phyloP scores from a whole-genome alignment of 345 rosid species.

The Eucalyptus erythrocorys region DNA sequence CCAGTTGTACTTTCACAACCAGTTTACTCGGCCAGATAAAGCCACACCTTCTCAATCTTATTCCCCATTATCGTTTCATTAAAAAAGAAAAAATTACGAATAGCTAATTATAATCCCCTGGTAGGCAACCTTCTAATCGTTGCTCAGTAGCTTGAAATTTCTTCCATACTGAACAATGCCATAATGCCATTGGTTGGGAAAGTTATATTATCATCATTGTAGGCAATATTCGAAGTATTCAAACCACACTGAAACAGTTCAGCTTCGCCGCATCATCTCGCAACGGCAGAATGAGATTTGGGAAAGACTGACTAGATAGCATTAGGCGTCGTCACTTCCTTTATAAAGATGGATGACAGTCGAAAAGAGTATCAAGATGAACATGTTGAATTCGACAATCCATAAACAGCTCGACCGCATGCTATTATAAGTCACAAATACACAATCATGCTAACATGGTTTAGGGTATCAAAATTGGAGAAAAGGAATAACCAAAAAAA shows the following conservation, averaged over 20 bases:
- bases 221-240: not conserved
- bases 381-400: not conserved
- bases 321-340: not conserved
- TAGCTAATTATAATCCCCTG: not conserved
- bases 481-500: not conserved
- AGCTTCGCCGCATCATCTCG: not conserved
- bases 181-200: not conserved
- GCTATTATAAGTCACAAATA: not conserved
- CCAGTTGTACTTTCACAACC: not conserved
- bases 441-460: not conserved
- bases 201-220: not conserved
- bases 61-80: not conserved
- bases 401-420: not conserved
- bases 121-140: not conserved
- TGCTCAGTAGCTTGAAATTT: not conserved
- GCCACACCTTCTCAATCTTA: not conserved
- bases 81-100: not conserved
- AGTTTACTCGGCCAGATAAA: not conserved
- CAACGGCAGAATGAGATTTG: not conserved
- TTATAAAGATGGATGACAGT: not conserved
- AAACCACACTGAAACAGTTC: not conserved
- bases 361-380: not conserved
- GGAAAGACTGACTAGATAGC: not conserved
- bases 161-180: not conserved
- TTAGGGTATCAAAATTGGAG: conserved; percentile 40